Evolutionary conservation across 2,329 filamentous ascomycete species (phyloP).

Genomic region (Ilyonectria destructans): DNA sequence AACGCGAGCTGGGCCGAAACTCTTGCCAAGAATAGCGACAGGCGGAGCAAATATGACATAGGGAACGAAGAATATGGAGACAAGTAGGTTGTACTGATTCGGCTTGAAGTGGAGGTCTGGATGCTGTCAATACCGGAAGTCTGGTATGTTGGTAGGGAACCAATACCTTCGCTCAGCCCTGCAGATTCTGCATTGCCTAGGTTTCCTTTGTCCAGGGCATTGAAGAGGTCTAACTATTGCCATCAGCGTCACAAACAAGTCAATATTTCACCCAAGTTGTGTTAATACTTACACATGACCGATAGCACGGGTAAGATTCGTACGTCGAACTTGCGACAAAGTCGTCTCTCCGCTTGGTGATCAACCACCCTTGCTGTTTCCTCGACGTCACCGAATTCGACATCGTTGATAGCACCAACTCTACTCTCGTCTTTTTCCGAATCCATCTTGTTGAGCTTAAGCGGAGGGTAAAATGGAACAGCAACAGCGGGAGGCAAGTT

Average conservation of each 20-base stretch:
- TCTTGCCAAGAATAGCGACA: conserved; percentile 77
- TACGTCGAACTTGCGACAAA: conserved; percentile 71
- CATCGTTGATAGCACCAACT: conserved; percentile 4
- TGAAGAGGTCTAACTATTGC: conserved; percentile 59
- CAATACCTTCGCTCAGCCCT: conserved; percentile 56
- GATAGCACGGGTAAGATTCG: conserved; percentile 69
- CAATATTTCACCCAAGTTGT: not conserved
- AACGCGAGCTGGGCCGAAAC: conserved; percentile 76
- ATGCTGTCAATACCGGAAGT: conserved; percentile 58
- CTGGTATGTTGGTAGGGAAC: conserved; percentile 57
- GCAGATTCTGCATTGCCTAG: conserved; percentile 71
- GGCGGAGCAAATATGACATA: conserved; percentile 80
- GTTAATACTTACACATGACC: conserved; percentile 62
- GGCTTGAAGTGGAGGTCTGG: conserved; percentile 67
- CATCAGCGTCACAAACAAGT: not conserved
- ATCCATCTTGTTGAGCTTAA: not conserved
- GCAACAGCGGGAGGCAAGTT: not conserved
- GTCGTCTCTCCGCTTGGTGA: conserved; percentile 64
- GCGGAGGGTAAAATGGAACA: not conserved
- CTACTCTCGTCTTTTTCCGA: not conserved
- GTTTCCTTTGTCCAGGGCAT: conserved; percentile 62
- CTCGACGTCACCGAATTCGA: conserved; percentile 27
- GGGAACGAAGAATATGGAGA: conserved; percentile 83
- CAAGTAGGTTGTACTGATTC: conserved; percentile 79
- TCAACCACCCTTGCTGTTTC: conserved; percentile 53